Base-by-base conservation (phyloP, 352 stramenopile species). In the Globisporangium paroecandrum region DNA sequence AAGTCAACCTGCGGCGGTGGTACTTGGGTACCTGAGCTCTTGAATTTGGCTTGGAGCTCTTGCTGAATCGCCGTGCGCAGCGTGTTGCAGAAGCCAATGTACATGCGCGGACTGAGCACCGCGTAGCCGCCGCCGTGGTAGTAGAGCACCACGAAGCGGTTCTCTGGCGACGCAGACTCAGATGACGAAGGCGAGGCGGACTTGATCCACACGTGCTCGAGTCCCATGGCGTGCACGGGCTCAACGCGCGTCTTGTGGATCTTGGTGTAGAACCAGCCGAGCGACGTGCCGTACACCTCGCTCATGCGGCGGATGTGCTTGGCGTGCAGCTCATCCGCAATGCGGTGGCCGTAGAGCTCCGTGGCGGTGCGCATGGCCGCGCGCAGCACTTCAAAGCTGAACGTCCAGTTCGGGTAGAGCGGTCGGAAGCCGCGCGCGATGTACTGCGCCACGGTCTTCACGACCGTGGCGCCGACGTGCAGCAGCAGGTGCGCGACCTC, bases 71-170 rank as follows among this genome's bases (percentile, higher is more conserved):
- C 46, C 9, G 46, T 64, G 2, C 64, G 63, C 4, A 82, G 51
- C 7, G 62, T 55, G 54, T 72, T 82, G 69, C 71, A 74, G 43
- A 82, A 76, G 24, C 66, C 56, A 27, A 83, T 79, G 70, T 83
- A 85, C 46, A 83, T 57, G 22, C 69, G 70, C 27, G 77, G 77
- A 62, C 76, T 75, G 29, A 78, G 64, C 54, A 86, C 63, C 4
- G 75, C 69, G 58, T 78, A 85, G 55, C 78, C 80, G 10, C 80
- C 80, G 13, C 80, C 80, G 54, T 89, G 78, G 32, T 72, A 69
- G 64, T 58, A 69, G n/a, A 69, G 32, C 55, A 62, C 64, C n/a
- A 69, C 64, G 18, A 58, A 69, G 64, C 64, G 64, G 27, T 24
- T 46, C 32, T 43, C 32, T 4, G 32, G 4, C 15, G 18, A 34